Base-by-base conservation (phyloP, 352 stramenopile genomes). In the Phytophthora nicotianae region DNA sequence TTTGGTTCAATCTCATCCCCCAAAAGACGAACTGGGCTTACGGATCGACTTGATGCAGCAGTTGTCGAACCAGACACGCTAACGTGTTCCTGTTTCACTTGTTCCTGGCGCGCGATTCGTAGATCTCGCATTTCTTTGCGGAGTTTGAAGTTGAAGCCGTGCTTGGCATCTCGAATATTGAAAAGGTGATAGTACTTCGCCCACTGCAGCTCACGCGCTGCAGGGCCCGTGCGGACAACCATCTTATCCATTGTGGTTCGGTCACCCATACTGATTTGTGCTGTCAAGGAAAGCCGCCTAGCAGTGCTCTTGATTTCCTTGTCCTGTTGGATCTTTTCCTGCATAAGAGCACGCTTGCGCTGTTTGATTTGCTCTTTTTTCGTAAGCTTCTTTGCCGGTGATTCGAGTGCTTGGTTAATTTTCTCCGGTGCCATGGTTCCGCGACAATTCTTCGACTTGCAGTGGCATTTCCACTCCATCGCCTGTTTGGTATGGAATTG, bases 401-500 rank as follows among this genome's bases (percentile, higher is more conserved):
- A 68, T 11, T 75, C 68, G 24, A 63, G 33, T 5, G 32, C 10
- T 37, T 80, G 66, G 41, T 87, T 90, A 27, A 94, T 78, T 48
- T 90, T 90, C 33, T 93, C 78, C 0, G 88, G 86, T 16, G 88
- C 88, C 88, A 96, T 96, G 14, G 88, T 96, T 46, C 88, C 88
- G 17, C 88, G 85, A 50, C 88, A 96, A 56, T 83, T 90, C 45
- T 72, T 77, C 4, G 88, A 64, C 48, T 90, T 84, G 65, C 88
- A 96, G 63, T 90, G 86, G 63, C 88, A 96, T 52, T 89, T 91
- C 82, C 86, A 96, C 65, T 93, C 82, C 51, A 93, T 83, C 13
- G 87, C 86, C 42, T 93, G 76, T 24, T 85, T 89, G 35, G 88
- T 96, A 55, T 96, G 83, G 64, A 98, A 98, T 60, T 97, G 90